phyloP scores from a whole-genome alignment of 352 stramenopile species.

The Phytophthora pini region DNA sequence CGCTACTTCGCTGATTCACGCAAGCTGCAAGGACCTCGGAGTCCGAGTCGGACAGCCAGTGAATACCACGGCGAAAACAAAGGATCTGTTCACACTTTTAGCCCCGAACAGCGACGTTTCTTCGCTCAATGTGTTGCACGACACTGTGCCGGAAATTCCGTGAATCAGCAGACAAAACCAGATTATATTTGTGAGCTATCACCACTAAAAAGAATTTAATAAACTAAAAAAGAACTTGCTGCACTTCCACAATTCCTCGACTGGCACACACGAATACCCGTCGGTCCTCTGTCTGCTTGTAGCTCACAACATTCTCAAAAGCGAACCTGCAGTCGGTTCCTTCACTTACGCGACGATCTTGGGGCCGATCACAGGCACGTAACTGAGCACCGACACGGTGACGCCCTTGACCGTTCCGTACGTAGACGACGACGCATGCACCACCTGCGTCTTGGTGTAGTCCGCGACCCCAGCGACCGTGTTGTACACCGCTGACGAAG shows the following conservation, averaged over 20 bases:
- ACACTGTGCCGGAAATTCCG: background rate
- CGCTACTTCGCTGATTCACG: constrained; percentile 7
- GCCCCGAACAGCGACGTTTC: constrained; percentile 7
- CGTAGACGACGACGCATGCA: constrained; percentile 64
- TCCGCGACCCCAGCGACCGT: constrained; percentile 55
- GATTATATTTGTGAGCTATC: background rate
- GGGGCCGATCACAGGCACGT: constrained; percentile 59
- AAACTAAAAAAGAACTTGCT: constrained; percentile 2
- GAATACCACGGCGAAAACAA: background rate
- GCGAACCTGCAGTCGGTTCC: constrained; percentile 23
- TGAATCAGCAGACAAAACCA: no score
- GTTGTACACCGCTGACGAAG: constrained; percentile 41
- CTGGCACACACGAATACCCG: constrained; percentile 2
- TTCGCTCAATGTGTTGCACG: background rate
- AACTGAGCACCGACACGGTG: constrained; percentile 60
- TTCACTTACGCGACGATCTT: constrained; percentile 58
- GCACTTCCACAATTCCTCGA: constrained; percentile 10
- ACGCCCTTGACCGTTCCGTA: constrained; percentile 51
- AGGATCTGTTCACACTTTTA: constrained; percentile 2
- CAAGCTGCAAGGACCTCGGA: background rate
- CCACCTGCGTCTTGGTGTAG: constrained; percentile 63
- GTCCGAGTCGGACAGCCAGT: no score
- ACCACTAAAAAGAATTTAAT: constrained; percentile 11
- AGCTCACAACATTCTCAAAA: background rate
- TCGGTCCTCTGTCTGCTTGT: constrained; percentile 8